Evolutionary conservation across 805 yeast species (phyloP), one percentile per base, ranked within the genome.

Genomic region (Torulaspora gathmanii): DNA sequence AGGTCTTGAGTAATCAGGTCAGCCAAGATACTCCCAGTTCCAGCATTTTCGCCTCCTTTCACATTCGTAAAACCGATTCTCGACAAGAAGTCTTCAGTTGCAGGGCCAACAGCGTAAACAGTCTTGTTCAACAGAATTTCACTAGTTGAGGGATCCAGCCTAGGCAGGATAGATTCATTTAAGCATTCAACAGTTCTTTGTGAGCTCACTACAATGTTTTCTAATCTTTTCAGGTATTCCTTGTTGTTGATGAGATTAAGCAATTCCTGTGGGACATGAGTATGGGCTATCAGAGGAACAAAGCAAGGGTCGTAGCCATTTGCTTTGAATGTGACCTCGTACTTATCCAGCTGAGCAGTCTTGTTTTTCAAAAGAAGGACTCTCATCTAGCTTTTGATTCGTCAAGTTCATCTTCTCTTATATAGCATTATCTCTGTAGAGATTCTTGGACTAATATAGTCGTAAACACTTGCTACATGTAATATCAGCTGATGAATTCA

Each of bases 31-130:
- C 74, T 66, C 1, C 97, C 97, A 63, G 87, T 88, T 0, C 97
- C 97, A 1, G 95, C 88, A 7, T 75, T 62, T 0, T 61, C 67
- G 0, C 91, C 95, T 3, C 96, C 96, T 45, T 78, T 65, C 0
- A 91, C 75, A 48, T 78, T 75, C 1, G 45, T 57, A 59, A 89
- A 91, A 0, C 96, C 96, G 25, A 79, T 63, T 5, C 70, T 68
- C 2, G 60, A 48, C 10, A 91, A 63, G 13, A 83, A 78, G 12
- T 70, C 68, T 15, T 74, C 75, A 0, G 98, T 91, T 0, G 95
- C 89, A 1, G 96, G 96, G 0, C 98, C 98, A 5, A 91, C 96
- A 0, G 96, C 87, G 58, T 81, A 91, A 0, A 83, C 82, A 0
- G 81, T 77, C 54, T 79, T 80, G 3, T 51, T 43, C 5, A 77